Evolutionary conservation across 140 eudicot genomes (phyloP), one percentile per base, ranked within the genome.

Genomic region (Flaveria floridana): DNA sequence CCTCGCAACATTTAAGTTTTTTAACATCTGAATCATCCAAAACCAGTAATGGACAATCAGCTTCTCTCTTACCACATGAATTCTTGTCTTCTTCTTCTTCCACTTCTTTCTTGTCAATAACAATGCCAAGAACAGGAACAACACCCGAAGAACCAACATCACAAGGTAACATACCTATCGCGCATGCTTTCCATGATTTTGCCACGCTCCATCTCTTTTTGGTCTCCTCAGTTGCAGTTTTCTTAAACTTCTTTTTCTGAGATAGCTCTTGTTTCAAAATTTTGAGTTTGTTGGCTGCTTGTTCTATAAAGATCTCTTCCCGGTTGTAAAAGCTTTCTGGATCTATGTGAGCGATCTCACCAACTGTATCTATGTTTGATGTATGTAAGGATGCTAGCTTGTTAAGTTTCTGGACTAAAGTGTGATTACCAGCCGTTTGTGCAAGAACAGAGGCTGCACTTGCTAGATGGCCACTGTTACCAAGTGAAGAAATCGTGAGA

Each of bases 101-200:
- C 2, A 16, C 11, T n/a, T 69, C 47, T 62, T 28, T 56, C 51
- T 20, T 61, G 11, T 76, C 77, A 39, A 77, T 69, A 50, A n/a
- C 72, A 66, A 55, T 21, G 41, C 86, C 95, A 59, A 93, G 96
- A 83, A 83, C 80, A 4, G 98, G 96, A 72, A 88, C 68, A 25
- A 78, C 71, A 18, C 97, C 96, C 0, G 88, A 82, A 16, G 81
- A 90, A 53, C 96, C 96, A 48, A 90, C 44, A 28, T 73, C 81
- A 62, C 78, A 72, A 66, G 97, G 86, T 71, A 90, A 68, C 98
- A 86, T 88, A 42, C 97, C 98, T 64, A 93, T 90, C 23, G 98
- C 90, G 67, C 98, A 93, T 6, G 92, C 69, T 3, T 83, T 93
- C 98, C 98, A 93, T 15, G 86, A 85, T 69, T 93, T 85, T 0